These are phyloP conservation scores for Ecytonucleospora hepatopenaei DNA, from an alignment of 371 early-diverging fungal genomes.

Conservation along the genomic window DNA sequence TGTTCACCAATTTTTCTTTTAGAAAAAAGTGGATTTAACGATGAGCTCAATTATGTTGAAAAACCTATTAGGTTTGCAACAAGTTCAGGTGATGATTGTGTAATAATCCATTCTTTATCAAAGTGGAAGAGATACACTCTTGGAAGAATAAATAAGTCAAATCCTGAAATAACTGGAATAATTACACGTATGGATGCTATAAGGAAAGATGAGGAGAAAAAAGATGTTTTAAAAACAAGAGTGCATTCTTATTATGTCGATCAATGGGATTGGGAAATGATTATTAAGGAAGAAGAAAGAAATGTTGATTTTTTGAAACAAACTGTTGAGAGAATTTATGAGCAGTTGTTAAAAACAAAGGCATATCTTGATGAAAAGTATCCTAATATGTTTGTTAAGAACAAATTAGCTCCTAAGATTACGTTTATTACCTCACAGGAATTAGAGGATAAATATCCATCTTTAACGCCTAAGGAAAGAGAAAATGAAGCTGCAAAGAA, in stretches of 20 bases:
- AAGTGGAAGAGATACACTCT: constrained; percentile 42
- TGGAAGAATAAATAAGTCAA: constrained; percentile 7
- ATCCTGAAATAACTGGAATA: background rate
- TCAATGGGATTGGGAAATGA: constrained; percentile 48
- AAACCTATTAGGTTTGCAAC: constrained; percentile 27
- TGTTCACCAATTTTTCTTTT: constrained; percentile 29
- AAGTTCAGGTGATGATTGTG: constrained; percentile 1
- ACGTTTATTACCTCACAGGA: constrained; percentile 27
- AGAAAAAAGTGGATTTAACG: constrained; percentile 22
- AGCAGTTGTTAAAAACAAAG: constrained; percentile 2
- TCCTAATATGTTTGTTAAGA: background rate
- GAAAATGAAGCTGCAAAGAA: constrained; percentile 26
- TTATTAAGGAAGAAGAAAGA: constrained; percentile 26
- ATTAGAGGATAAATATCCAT: constrained; percentile 30
- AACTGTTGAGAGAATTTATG: constrained; percentile 15
- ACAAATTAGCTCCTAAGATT: constrained; percentile 15
- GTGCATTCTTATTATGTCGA: constrained; percentile 43
- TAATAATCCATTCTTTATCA: constrained; percentile 38
- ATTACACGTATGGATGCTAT: background rate
- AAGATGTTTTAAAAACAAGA: background rate
- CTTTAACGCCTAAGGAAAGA: constrained; percentile 31
- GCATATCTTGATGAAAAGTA: constrained; percentile 7
- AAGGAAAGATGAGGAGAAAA: background rate
- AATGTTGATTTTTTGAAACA: constrained; percentile 10
- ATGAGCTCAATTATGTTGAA: constrained; percentile 33